A percentile compares a stretch with the other conserved stretches of the same genome.
Conservation (phyloP, 169 alveolate species). For the Plasmodium blacklocki region DNA sequence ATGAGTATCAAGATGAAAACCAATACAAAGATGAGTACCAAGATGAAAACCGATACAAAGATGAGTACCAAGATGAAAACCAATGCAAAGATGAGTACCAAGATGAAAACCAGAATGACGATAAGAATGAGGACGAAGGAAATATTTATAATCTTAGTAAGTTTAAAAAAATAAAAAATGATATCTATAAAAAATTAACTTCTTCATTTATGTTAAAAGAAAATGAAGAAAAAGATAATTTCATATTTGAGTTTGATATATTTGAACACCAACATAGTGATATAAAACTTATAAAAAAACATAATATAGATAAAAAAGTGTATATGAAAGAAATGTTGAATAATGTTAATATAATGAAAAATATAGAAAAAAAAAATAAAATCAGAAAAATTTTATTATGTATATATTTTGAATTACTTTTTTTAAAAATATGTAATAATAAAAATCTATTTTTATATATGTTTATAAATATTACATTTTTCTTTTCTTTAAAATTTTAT, state of each 20-base stretch:
- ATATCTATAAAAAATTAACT: background rate
- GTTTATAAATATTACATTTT: slow-evolving; percentile 67
- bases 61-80: too few species aligned
- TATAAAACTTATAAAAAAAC: slow-evolving; percentile 13
- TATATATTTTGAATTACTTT: slow-evolving; percentile 48
- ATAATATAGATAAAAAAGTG: slow-evolving; percentile 20
- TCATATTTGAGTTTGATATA: slow-evolving; percentile 20
- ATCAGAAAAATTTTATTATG: slow-evolving; percentile 52
- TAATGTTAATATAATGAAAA: slow-evolving; percentile 23
- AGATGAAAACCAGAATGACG: background rate
- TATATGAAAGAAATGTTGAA: slow-evolving; percentile 45
- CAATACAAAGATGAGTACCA: too few species aligned
- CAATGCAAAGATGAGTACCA: too few species aligned
- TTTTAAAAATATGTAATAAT: slow-evolving; percentile 44
- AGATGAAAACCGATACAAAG: too few species aligned
- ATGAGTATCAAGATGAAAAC: too few species aligned
- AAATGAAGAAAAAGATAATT: slow-evolving; percentile 11
- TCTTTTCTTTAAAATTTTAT: slow-evolving; percentile 24
- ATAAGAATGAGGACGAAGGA: background rate
- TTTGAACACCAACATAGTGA: slow-evolving; percentile 12
- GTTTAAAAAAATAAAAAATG: slow-evolving; percentile 1
- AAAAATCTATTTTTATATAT: slow-evolving; percentile 30
- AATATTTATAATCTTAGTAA: background rate
- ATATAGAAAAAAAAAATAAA: slow-evolving; percentile 58
- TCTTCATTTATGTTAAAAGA: slow-evolving; percentile 7